A percentile compares a stretch with the other conserved stretches of the same genome.
Conservation (phyloP, 129 eudicot species). For the Centaurea solstitialis region DNA sequence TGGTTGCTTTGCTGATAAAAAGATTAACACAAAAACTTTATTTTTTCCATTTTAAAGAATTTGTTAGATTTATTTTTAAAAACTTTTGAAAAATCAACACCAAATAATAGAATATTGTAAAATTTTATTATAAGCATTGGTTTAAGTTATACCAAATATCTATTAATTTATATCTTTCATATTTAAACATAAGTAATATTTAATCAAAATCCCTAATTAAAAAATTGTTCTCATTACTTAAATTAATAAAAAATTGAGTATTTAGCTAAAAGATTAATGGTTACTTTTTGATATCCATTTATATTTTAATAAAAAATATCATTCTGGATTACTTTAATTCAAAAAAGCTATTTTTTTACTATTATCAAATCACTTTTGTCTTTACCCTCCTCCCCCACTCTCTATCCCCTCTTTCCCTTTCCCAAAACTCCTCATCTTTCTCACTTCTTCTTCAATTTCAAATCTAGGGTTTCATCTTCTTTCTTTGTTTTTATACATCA, state of each 20-base stretch:
- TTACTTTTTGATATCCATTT: neutral
- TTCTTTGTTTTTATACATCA: neutral
- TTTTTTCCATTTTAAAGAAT: neutral
- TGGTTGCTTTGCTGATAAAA: too few species aligned
- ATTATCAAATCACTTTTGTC: constrained; percentile 49
- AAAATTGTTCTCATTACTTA: neutral
- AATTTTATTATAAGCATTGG: neutral
- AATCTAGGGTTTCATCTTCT: constrained; percentile 54
- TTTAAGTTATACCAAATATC: too few species aligned
- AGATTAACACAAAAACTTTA: neutral
- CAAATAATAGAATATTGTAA: neutral
- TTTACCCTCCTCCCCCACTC: constrained; percentile 38
- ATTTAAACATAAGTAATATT: neutral
- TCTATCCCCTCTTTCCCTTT: constrained; percentile 30
- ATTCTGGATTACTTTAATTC: constrained; percentile 38
- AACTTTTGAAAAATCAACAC: neutral
- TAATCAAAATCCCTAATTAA: neutral
- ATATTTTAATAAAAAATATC: constrained; percentile 5
- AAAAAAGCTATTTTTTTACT: constrained; percentile 50
- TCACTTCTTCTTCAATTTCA: constrained; percentile 26
- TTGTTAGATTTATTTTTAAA: too few species aligned
- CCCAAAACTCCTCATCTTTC: constrained; percentile 31
- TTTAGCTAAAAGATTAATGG: constrained; percentile 1
- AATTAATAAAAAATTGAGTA: neutral
- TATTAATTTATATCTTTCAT: neutral